Conservation (phyloP, 768 basidiomycete species). For the Clitopilus passeckerianus region DNA sequence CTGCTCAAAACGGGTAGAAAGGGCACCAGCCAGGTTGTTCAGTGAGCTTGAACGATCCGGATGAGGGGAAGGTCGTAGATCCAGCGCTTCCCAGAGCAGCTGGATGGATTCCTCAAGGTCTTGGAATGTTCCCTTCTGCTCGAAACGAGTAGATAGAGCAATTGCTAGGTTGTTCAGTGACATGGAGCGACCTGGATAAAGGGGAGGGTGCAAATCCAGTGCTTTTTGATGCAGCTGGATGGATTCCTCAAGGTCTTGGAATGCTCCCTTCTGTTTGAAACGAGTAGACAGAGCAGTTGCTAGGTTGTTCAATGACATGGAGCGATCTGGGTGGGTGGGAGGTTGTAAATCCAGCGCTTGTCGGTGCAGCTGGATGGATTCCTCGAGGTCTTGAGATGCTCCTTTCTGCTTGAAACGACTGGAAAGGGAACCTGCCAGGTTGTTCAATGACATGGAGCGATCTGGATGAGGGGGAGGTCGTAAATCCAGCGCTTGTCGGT, state of each 20-base stretch:
- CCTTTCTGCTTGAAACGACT: constrained; percentile 6
- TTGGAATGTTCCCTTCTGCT: background rate
- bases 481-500: background rate
- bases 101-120: constrained; percentile 6
- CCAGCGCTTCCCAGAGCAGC: too few relatives aligned
- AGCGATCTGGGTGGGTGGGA: background rate
- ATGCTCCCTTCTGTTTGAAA: background rate
- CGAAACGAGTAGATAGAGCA: constrained; percentile 9
- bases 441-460: constrained; percentile 6
- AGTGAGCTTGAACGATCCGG: too few relatives aligned
- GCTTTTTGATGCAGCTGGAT: background rate
- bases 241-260: background rate
- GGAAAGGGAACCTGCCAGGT: constrained; percentile 3
- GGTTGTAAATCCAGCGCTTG: background rate
- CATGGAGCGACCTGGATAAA: background rate
- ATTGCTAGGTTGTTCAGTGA: background rate
- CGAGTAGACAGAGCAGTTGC: background rate
- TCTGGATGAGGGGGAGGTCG: constrained; percentile 6
- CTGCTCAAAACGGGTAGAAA: constrained; percentile 5
- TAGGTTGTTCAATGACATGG: background rate
- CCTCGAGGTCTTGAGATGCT: constrained; percentile 3
- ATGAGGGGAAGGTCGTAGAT: too few relatives aligned
- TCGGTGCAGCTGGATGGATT: background rate
- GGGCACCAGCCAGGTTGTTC: background rate
- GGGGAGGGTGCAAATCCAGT: background rate